Evolutionary conservation across 352 stramenopile genomes (phyloP).

Genomic region (Pythium phragmiticola): DNA sequence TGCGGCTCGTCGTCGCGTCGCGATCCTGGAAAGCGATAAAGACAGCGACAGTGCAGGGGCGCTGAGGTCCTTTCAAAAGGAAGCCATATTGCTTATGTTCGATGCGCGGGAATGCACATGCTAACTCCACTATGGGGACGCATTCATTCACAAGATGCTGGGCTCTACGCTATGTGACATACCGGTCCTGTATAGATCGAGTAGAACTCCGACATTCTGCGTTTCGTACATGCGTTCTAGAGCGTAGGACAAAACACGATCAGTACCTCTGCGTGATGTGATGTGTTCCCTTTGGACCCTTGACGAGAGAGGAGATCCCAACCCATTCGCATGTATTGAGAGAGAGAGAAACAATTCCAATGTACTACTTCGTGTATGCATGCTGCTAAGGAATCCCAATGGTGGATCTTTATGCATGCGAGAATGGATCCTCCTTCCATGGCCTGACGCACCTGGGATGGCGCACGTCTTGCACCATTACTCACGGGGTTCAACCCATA

Average conservation of each 20-base stretch:
- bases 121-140: too few species aligned
- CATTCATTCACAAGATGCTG: too few species aligned
- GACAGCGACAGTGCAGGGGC: not conserved
- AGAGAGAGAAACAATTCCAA: too few species aligned
- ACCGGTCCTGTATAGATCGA: too few species aligned
- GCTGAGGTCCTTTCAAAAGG: not conserved
- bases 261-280: too few species aligned
- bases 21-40: constrained; percentile 4
- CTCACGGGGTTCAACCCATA: constrained; percentile 14
- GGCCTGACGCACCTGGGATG: constrained; percentile 24
- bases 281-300: not conserved
- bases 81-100: not conserved
- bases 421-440: constrained; percentile 17
- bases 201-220: not conserved
- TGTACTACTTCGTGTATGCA: too few species aligned
- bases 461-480: constrained; percentile 18
- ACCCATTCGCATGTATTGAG: too few species aligned
- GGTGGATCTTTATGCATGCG: not conserved
- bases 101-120: too few species aligned
- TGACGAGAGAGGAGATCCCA: constrained; percentile 1
- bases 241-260: constrained; percentile 8
- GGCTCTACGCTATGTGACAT: too few species aligned
- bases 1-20: constrained; percentile 15
- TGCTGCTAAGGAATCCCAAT: not conserved
- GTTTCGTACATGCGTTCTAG: not conserved